These are phyloP conservation scores for Colletotrichum zoysiae DNA, from an alignment of 2,329 filamentous ascomycete species.

Conservation along the genomic window DNA sequence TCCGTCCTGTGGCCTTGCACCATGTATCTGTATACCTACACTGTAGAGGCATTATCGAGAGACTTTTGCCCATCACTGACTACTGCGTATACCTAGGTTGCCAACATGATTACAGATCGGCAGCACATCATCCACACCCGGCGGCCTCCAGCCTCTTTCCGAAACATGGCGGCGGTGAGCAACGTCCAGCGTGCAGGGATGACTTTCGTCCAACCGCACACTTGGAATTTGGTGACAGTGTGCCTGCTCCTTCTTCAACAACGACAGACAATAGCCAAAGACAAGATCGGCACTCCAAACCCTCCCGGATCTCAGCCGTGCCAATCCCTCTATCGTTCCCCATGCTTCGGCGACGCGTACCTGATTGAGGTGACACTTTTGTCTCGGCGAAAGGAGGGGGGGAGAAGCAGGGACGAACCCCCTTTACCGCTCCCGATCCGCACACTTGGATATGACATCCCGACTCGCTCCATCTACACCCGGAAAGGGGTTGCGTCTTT, in stretches of 20 bases:
- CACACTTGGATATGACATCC: conserved; percentile 7
- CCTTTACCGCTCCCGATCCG: conserved; percentile 13
- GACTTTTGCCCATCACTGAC: neutral
- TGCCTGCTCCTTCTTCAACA: conserved; percentile 29
- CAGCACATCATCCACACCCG: neutral
- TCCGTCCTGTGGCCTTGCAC: neutral
- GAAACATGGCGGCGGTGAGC: conserved; percentile 31
- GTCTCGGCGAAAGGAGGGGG: conserved; percentile 21
- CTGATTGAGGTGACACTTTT: conserved; percentile 25
- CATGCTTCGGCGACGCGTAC: conserved; percentile 14
- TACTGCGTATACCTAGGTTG: neutral
- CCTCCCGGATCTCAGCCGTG: conserved; percentile 24
- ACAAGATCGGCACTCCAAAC: conserved; percentile 29
- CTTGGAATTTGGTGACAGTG: conserved; percentile 1
- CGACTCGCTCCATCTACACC: neutral
- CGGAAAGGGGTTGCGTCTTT: conserved; percentile 4
- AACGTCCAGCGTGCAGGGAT: conserved; percentile 17
- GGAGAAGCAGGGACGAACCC: conserved; percentile 15
- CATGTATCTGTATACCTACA: neutral
- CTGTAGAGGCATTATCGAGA: neutral
- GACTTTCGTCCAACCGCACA: conserved; percentile 14
- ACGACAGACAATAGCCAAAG: conserved; percentile 6
- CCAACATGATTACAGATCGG: neutral
- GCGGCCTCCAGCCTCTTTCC: conserved; percentile 9
- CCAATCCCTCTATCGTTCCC: conserved; percentile 3